These are phyloP conservation scores for Pyrenopolyporus hunteri DNA, from an alignment of 495 filamentous ascomycete species.

Conservation along the genomic window DNA sequence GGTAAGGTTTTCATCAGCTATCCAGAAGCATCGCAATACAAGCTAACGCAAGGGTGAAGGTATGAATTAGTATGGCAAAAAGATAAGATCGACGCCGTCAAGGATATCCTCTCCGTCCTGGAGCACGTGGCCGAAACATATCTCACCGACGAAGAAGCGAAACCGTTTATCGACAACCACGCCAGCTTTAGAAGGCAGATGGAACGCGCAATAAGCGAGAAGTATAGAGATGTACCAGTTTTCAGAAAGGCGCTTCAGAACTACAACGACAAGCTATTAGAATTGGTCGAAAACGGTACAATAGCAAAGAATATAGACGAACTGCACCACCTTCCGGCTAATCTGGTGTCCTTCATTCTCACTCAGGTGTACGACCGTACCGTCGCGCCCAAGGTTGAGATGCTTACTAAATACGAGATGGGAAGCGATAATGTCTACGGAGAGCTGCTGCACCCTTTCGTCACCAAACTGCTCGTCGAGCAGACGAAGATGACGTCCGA, in stretches of 20 bases:
- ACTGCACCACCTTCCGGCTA: constrained; percentile 67
- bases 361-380: constrained; percentile 89
- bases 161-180: constrained; percentile 72
- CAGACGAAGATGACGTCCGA: constrained; percentile 77
- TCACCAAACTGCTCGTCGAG: constrained; percentile 74
- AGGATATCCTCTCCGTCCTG: constrained; percentile 83
- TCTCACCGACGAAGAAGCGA: constrained; percentile 67
- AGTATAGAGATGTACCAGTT: constrained; percentile 65
- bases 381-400: constrained; percentile 84
- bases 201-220: constrained; percentile 67
- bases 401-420: constrained; percentile 80
- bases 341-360: constrained; percentile 80
- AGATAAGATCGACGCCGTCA: constrained; percentile 82
- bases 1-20: constrained; percentile 56
- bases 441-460: constrained; percentile 84
- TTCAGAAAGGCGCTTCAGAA: constrained; percentile 72
- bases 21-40: constrained; percentile 10
- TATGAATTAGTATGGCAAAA: constrained; percentile 79
- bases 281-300: constrained; percentile 65
- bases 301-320: constrained; percentile 71
- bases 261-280: constrained; percentile 74
- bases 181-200: constrained; percentile 75
- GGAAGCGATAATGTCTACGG: constrained; percentile 93
- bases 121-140: constrained; percentile 75
- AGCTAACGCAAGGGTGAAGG: constrained; percentile 49